These are phyloP conservation scores for Castanea sativa DNA, from an alignment of 306 rosid genomes.

Conservation along the genomic window DNA sequence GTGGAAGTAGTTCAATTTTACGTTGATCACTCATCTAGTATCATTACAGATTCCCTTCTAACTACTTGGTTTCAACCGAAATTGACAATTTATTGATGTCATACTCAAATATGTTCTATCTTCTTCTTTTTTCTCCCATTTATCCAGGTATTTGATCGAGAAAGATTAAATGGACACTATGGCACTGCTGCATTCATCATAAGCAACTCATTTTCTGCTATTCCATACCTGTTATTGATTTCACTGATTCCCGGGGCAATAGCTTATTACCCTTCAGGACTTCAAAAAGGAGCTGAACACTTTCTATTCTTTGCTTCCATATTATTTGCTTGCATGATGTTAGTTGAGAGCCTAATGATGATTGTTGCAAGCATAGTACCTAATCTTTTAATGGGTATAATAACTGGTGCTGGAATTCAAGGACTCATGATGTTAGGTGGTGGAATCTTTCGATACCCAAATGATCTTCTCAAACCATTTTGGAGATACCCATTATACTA, in stretches of 20 bases:
- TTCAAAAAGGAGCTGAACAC: constrained; percentile 31
- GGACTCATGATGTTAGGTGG: constrained; percentile 43
- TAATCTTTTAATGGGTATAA: constrained; percentile 39
- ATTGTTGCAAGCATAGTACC: not conserved
- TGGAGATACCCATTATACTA: constrained; percentile 50
- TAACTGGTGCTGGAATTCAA: constrained; percentile 44
- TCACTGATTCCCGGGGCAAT: constrained; percentile 22
- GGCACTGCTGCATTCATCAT: too few relatives aligned
- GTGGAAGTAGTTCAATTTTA: not conserved
- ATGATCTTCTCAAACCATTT: constrained; percentile 36
- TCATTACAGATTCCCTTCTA: too few relatives aligned
- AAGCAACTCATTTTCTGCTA: too few relatives aligned
- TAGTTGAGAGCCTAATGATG: too few relatives aligned
- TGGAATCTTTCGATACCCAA: constrained; percentile 44
- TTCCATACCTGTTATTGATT: too few relatives aligned
- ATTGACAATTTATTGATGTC: not conserved
- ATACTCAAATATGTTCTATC: not conserved
- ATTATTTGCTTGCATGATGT: constrained; percentile 35
- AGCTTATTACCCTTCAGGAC: constrained; percentile 43
- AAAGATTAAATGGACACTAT: too few relatives aligned
- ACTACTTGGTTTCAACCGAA: too few relatives aligned
- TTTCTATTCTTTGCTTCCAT: constrained; percentile 31
- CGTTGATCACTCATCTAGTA: too few relatives aligned
- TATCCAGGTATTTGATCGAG: constrained; percentile 35
- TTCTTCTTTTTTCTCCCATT: not conserved